phyloP scores from a whole-genome alignment of 2,329 filamentous ascomycete genomes.

The Herpotrichia juniperi region DNA sequence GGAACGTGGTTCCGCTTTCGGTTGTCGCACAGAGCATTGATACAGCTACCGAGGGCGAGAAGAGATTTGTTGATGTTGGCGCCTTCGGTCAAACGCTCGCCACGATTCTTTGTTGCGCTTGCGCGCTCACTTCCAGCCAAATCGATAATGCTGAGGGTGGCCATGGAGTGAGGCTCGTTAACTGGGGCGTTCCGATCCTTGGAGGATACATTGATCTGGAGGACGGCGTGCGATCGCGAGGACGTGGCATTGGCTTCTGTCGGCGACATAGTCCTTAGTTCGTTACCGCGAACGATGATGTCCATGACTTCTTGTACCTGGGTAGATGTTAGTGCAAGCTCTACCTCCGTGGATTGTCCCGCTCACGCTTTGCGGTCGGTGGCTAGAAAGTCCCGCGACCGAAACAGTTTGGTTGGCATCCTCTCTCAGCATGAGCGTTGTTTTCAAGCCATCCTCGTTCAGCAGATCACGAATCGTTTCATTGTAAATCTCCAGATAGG shows the following conservation, averaged over 20 bases:
- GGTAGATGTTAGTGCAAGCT: conserved; percentile 24
- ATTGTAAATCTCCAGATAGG: conserved; percentile 98
- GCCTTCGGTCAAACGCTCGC: conserved; percentile 87
- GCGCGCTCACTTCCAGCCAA: conserved; percentile 94
- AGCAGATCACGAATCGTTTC: conserved; percentile 96
- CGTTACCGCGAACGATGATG: conserved; percentile 95
- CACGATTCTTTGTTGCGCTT: conserved; percentile 94
- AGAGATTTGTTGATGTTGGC: conserved; percentile 99
- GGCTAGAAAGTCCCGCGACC: conserved; percentile 87
- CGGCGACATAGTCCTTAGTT: conserved; percentile 92
- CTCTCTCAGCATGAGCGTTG: conserved; percentile 88
- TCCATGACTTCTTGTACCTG: conserved; percentile 90
- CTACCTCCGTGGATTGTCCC: not conserved
- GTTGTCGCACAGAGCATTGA: conserved; percentile 95
- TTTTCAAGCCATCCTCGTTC: conserved; percentile 81
- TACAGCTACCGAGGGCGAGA: conserved; percentile 92
- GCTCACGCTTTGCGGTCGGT: conserved; percentile 82
- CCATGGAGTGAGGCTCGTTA: conserved; percentile 96
- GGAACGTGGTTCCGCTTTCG: conserved; percentile 92
- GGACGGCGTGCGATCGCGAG: conserved; percentile 92
- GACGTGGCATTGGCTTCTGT: conserved; percentile 98
- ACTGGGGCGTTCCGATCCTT: conserved; percentile 92
- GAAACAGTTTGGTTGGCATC: conserved; percentile 93
- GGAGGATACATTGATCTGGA: conserved; percentile 95
- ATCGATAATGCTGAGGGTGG: conserved; percentile 97